phyloP scores from a whole-genome alignment of 2,329 filamentous ascomycete species.

The Gyromitra esculenta region DNA sequence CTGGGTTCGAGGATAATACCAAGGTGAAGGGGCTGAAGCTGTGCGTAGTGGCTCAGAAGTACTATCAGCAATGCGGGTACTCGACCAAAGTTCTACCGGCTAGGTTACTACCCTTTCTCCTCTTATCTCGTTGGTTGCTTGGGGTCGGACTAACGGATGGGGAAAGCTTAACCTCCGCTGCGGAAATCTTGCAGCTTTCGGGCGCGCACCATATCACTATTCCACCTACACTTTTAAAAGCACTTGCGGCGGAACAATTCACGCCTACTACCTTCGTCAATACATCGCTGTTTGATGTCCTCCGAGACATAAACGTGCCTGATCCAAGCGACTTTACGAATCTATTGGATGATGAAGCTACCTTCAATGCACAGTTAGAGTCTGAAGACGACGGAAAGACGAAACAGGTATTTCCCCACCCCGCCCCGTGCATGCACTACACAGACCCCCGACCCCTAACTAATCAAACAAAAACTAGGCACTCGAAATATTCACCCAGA shows the following conservation, averaged over 20 bases:
- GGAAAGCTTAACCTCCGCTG: slow-evolving; percentile 65
- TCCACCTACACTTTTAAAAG: slow-evolving; percentile 65
- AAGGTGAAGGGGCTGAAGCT: slow-evolving; percentile 65
- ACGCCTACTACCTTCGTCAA: slow-evolving; percentile 58
- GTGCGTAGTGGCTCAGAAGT: slow-evolving; percentile 65
- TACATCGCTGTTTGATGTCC: slow-evolving; percentile 55
- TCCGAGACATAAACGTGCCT: slow-evolving; percentile 20
- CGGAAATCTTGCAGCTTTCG: slow-evolving; percentile 69
- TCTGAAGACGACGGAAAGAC: slow-evolving; percentile 37
- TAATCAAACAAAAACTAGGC: background rate
- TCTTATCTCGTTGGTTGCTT: too few relatives aligned
- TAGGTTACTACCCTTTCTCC: slow-evolving; percentile 19
- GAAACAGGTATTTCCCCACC: slow-evolving; percentile 23
- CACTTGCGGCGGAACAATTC: slow-evolving; percentile 62
- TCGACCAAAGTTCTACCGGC: slow-evolving; percentile 68
- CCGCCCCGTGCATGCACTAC: too few relatives aligned
- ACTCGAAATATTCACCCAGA: slow-evolving; percentile 38
- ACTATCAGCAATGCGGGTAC: slow-evolving; percentile 64
- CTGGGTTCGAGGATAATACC: slow-evolving; percentile 62
- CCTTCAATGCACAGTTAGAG: slow-evolving; percentile 21
- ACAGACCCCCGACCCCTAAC: too few relatives aligned
- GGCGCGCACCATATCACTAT: slow-evolving; percentile 71
- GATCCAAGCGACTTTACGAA: slow-evolving; percentile 13
- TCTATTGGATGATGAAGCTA: slow-evolving; percentile 19
- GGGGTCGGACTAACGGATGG: background rate